Evolutionary conservation across 768 basidiomycete genomes (phyloP), one percentile per base, ranked within the genome.

Genomic region (Amanita brunnescens): DNA sequence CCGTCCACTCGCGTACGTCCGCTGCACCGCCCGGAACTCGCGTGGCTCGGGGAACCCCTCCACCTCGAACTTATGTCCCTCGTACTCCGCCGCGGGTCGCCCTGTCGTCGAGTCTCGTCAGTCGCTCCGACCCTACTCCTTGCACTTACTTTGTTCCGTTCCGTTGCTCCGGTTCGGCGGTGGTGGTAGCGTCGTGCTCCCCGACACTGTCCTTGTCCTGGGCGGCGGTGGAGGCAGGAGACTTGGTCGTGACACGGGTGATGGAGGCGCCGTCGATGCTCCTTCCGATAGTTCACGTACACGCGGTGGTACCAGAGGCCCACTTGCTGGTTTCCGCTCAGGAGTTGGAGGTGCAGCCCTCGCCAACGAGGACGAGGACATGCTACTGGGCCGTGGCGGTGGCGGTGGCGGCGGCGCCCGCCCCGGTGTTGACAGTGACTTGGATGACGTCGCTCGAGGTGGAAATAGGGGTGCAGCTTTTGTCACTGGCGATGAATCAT

Each of bases 1-100:
- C 47, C 81, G 79, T 26, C 86, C 85, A 61, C 81, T 82, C 10
- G 65, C 67, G 61, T 93, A 93, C 37, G 70, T 69, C 60, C 75
- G 84, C 24, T 62, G 58, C 29, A 62, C 69, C 5, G 64, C 60
- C 32, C 63, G 62, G 63, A 90, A 91, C 23, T 72, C 70, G 35
- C 87, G 78, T 3, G 90, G 90, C 12, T 81, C 80, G 1, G 90
- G 90, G 62, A 91, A 90, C 46, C 83, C 87, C 12, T 71, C 68
- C n/a, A 82, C 77, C 6, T 87, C 87, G 62, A 90, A 92, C 13
- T 73, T 81, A 60, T 88, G 84, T 20, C 73, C 64, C 7, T 87
- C 87, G 37, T 75, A 77, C 49, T 73, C 79, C 2, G 87, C 78
- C 21, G 76, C 73, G 41, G 77, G 76, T 29, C 3, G 77, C 75